A percentile compares a stretch with the other conserved stretches of the same genome.
phyloP scores from a whole-genome alignment of 495 filamentous ascomycete genomes.

The Penicillium longicatenatum region DNA sequence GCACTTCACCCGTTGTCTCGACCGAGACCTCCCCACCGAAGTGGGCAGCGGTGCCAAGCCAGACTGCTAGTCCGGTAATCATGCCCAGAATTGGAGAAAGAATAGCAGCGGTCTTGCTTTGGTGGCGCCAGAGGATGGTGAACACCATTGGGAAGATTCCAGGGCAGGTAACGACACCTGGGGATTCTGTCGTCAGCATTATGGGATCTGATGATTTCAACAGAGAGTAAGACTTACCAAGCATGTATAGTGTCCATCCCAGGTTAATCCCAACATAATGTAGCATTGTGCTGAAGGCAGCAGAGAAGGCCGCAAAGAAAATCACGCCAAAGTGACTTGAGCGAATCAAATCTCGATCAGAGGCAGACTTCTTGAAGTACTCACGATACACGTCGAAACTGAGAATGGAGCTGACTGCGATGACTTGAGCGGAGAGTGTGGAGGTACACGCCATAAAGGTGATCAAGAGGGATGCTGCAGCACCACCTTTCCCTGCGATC shows the following conservation, averaged over 20 bases:
- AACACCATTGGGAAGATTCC: conserved; percentile 53
- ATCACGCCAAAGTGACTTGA: conserved; percentile 45
- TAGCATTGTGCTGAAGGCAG: conserved; percentile 39
- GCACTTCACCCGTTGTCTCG: conserved; percentile 41
- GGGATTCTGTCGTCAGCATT: neutral
- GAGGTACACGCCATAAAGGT: conserved; percentile 51
- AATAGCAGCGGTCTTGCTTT: conserved; percentile 46
- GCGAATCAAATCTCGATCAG: conserved; percentile 39
- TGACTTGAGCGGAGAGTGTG: conserved; percentile 44
- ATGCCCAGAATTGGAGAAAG: conserved; percentile 46
- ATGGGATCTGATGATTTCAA: neutral
- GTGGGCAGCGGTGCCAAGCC: conserved; percentile 46
- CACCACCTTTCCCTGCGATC: conserved; percentile 47
- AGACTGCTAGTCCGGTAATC: conserved; percentile 44
- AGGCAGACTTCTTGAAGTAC: conserved; percentile 46
- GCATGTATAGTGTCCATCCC: conserved; percentile 42
- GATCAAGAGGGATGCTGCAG: conserved; percentile 41
- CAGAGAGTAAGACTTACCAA: conserved; percentile 25
- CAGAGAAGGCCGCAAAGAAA: conserved; percentile 46
- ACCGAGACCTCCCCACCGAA: conserved; percentile 50
- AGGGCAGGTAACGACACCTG: conserved; percentile 43
- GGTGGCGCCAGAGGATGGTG: conserved; percentile 51
- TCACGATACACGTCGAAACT: conserved; percentile 47
- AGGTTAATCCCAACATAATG: conserved; percentile 41
- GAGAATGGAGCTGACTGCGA: conserved; percentile 45